Percentiles rank a stretch among this genome's conserved stretches.
phyloP scores from a whole-genome alignment of 768 basidiomycete genomes.

The Sarcomyxa edulis region DNA sequence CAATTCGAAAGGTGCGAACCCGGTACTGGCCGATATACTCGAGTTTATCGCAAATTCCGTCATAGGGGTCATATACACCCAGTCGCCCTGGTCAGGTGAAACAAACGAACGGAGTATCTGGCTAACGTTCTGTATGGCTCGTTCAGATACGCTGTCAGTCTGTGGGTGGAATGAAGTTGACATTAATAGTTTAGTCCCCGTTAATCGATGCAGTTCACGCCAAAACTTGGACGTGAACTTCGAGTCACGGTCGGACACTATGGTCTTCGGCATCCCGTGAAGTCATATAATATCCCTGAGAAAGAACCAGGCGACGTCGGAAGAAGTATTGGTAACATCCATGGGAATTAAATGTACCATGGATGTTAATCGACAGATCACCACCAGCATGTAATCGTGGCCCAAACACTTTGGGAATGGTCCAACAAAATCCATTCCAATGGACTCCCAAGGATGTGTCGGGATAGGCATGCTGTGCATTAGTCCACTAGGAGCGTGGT shows the following conservation, averaged over 20 bases:
- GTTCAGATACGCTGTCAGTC: constrained; percentile 28
- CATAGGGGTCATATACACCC: constrained; percentile 22
- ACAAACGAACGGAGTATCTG: constrained; percentile 24
- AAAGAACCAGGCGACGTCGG: constrained; percentile 24
- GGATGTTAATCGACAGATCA: constrained; percentile 22
- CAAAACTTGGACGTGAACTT: constrained; percentile 33
- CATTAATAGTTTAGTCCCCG: constrained; percentile 26
- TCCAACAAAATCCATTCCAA: constrained; percentile 15
- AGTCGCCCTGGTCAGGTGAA: constrained; percentile 23
- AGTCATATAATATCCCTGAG: constrained; percentile 20
- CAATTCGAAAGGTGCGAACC: constrained; percentile 27
- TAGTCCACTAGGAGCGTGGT: constrained; percentile 17
- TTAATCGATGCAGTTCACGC: constrained; percentile 15
- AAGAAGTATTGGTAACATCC: constrained; percentile 15
- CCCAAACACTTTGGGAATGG: constrained; percentile 13
- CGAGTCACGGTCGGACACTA: constrained; percentile 26
- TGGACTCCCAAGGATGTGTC: constrained; percentile 9
- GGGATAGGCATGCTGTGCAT: constrained; percentile 17
- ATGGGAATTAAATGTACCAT: constrained; percentile 29
- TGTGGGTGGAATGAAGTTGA: constrained; percentile 36
- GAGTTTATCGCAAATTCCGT: constrained; percentile 35
- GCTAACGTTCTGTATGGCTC: constrained; percentile 19
- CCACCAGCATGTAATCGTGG: constrained; percentile 23
- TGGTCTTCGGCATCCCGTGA: constrained; percentile 22
- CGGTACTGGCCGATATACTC: constrained; percentile 19